phyloP scores from a whole-genome alignment of 148 eudicot species.

The Limonium bicolor region DNA sequence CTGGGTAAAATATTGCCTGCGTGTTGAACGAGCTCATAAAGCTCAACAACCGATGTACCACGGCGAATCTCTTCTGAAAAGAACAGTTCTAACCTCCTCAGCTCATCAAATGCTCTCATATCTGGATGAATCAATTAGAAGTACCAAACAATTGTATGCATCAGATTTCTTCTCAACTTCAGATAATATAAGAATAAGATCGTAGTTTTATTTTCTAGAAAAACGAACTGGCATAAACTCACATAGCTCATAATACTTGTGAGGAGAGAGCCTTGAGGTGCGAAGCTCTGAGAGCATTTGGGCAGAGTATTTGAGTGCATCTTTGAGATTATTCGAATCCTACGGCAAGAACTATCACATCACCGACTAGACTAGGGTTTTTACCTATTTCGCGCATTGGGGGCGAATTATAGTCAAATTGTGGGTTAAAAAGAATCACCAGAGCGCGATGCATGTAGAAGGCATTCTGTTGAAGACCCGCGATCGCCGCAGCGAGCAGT shows the following conservation, averaged over 20 bases:
- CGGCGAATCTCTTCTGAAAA: conserved; percentile 80
- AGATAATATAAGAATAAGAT: background rate
- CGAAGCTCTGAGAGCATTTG: conserved; percentile 99
- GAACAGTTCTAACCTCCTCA: conserved; percentile 84
- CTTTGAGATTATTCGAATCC: conserved; percentile 90
- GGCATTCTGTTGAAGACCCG: conserved; percentile 95
- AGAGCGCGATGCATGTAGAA: conserved; percentile 96
- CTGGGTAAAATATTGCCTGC: conserved; percentile 97
- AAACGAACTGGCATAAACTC: conserved; percentile 4
- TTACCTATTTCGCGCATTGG: background rate
- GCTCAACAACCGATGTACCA: conserved; percentile 83
- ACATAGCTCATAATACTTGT: conserved; percentile 93
- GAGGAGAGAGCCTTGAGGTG: conserved; percentile 90
- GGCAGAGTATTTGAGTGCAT: conserved; percentile 89
- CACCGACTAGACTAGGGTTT: conserved; percentile 35
- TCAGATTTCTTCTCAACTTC: background rate
- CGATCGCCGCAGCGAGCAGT: conserved; percentile 69
- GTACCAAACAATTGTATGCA: background rate
- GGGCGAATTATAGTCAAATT: background rate
- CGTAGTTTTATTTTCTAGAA: background rate
- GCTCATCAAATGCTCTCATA: conserved; percentile 97
- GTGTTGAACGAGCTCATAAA: conserved; percentile 94
- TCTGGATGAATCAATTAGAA: conserved; percentile 19
- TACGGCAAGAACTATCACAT: conserved; percentile 13
- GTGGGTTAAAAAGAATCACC: conserved; percentile 16